Base-by-base conservation (phyloP, 2,329 filamentous ascomycete species). In the Chaetothyriales sp. region DNA sequence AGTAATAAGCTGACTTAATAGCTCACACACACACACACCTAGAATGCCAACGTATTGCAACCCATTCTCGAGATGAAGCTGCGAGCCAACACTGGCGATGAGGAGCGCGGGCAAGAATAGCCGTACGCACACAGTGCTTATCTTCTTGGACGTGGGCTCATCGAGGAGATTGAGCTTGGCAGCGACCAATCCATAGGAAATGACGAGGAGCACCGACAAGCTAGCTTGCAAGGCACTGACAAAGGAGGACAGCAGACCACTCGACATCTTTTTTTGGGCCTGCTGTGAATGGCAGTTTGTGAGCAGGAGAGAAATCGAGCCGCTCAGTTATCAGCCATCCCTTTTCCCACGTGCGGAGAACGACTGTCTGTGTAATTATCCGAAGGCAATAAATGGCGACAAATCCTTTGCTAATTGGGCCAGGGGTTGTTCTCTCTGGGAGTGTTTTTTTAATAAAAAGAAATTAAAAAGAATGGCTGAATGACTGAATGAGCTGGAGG, bases 211-310 rank as follows among this genome's bases (percentile, higher is more conserved):
- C 0, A 78, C 75, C 1, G 73, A 73, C 19, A 77, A 60, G 20
- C 72, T 73, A 26, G 76, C 76, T 61, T 79, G 75, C 5, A 78
- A 61, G 5, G 75, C 75, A 25, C 74, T 74, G 4, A 76, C 58
- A 49, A 78, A 76, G 9, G 66, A 64, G 25, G 58, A 49, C 15
- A 60, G 15, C 10, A 65, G 47, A 3, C 59, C 55, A 1, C 52
- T 56, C 10, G 52, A 45, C 55, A 57, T 57, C 20, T n/a, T 47
- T 43, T 39, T 7, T 32, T 32, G 8, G 8, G 12, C 12, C 8
- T 28, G n/a, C 22, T 25, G 22, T 36, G 32, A 39, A 39, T 39
- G 28, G 12, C 10, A 39, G 2, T 9, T 32, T 32, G 2, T 39
- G 32, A 15, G 10, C 32, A 39, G 28, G 28, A 36, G 28, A 36